These are phyloP conservation scores for Histomonas meleagridis DNA, from an alignment of 208 protist genomes.

Conservation along the genomic window DNA sequence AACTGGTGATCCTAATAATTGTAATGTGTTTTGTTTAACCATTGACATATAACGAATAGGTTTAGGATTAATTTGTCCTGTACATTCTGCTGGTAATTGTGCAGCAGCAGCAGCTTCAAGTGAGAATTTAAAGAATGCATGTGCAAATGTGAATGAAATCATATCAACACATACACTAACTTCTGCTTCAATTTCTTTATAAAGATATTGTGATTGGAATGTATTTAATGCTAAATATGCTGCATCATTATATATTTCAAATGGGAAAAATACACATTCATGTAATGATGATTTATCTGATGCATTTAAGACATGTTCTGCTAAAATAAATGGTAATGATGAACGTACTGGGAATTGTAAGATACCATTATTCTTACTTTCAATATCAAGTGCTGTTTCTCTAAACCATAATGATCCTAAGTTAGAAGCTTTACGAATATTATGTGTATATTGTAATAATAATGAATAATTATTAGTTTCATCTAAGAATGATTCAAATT, in stretches of 20 bases:
- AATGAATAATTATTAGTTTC: neutral
- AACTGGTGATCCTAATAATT: neutral
- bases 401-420: neutral
- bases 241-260: conserved; percentile 5
- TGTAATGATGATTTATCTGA: neutral
- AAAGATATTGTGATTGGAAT: neutral
- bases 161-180: neutral
- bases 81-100: neutral
- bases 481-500: neutral
- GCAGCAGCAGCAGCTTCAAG: neutral
- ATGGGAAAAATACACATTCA: neutral
- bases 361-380: no score
- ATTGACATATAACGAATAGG: neutral
- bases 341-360: neutral
- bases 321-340: neutral
- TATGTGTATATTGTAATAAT: neutral
- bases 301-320: neutral
- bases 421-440: neutral
- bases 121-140: neutral
- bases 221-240: neutral
- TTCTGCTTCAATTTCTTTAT: neutral
- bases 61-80: neutral
- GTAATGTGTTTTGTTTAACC: neutral
- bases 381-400: neutral
- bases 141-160: conserved; percentile 20